phyloP scores from a whole-genome alignment of 2,329 filamentous ascomycete species.

The Fonsecaea nubica region DNA sequence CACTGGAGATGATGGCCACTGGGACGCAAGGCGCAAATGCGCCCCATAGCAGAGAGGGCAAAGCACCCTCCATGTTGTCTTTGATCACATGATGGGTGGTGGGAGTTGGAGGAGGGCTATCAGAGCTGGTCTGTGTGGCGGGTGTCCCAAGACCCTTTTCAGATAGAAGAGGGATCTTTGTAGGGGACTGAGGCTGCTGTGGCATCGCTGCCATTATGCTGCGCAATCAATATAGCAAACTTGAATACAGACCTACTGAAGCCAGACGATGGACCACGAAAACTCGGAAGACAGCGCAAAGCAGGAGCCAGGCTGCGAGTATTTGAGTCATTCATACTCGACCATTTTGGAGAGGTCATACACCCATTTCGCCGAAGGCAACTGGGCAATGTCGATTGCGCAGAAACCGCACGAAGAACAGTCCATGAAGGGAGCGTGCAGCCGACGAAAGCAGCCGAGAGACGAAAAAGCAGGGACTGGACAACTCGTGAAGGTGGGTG shows the following conservation, averaged over 20 bases:
- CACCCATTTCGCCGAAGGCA: background rate
- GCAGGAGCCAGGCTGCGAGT: background rate
- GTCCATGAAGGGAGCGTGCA: background rate
- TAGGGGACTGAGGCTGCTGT: constrained; percentile 3
- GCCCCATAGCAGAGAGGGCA: constrained; percentile 26
- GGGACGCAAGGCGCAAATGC: constrained; percentile 33
- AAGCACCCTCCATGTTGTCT: constrained; percentile 20
- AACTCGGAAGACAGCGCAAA: background rate
- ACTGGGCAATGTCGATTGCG: background rate
- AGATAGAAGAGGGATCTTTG: constrained; percentile 16
- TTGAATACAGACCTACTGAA: background rate
- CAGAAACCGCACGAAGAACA: background rate
- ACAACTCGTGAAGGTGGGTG: background rate
- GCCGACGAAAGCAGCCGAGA: background rate
- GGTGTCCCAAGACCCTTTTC: constrained; percentile 14
- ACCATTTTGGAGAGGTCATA: background rate
- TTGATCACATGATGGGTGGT: constrained; percentile 8
- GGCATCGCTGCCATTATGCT: constrained; percentile 13
- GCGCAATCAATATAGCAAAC: background rate
- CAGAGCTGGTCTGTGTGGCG: constrained; percentile 2
- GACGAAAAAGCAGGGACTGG: background rate
- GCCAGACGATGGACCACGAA: background rate
- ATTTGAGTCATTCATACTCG: background rate
- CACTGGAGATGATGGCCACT: constrained; percentile 24
- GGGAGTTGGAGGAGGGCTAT: constrained; percentile 20